Evolutionary conservation across 371 early-diverging fungal species (phyloP), one percentile per base, ranked within the genome.

Genomic region (Saksenaea vasiformis): DNA sequence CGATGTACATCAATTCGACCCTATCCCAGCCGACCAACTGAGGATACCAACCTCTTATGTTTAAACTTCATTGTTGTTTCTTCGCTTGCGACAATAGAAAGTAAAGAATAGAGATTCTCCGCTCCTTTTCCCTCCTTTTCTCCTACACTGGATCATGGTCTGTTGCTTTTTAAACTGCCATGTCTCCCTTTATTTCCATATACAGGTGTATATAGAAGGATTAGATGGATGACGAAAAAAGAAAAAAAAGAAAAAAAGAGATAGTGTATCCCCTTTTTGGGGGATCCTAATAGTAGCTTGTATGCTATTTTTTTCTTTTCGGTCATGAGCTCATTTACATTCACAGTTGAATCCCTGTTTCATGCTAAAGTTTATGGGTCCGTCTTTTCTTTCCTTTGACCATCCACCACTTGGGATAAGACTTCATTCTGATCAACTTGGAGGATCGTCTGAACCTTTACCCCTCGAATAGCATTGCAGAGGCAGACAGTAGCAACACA

Each of bases 1-100:
- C 35, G 67, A 76, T 59, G 59, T 81, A 3, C 55, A 78, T 24
- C 58, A 67, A 17, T 77, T 79, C 59, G 65, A 65, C 38, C 77
- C 78, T 15, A 75, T 74, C 53, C 73, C 77, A 34, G 58, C 64
- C 43, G 71, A 71, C 5, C 63, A 65, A 51, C 15, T 70, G 57
- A 66, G 53, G 31, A 65, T 69, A 65, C 62, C 65, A n/a, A 55
- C 69, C 11, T 61, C 65, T 5, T 65, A 69, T 26, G 57, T 47
- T 47, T 58, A 60, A 38, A 17, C 15, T 11, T 47, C n/a, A 7
- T 47, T 47, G 17, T 22, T n/a, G n/a, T n/a, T n/a, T n/a, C n/a
- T n/a, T 22, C 2, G n/a, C 10, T 22, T n/a, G 10, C 10, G 51
- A 47, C 39, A 47, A 22, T 22, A 47, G 27, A 47, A 10, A 39